These are phyloP conservation scores for Phellopilus nigrolimitatus DNA, from an alignment of 1,284 basidiomycete genomes.

Conservation along the genomic window DNA sequence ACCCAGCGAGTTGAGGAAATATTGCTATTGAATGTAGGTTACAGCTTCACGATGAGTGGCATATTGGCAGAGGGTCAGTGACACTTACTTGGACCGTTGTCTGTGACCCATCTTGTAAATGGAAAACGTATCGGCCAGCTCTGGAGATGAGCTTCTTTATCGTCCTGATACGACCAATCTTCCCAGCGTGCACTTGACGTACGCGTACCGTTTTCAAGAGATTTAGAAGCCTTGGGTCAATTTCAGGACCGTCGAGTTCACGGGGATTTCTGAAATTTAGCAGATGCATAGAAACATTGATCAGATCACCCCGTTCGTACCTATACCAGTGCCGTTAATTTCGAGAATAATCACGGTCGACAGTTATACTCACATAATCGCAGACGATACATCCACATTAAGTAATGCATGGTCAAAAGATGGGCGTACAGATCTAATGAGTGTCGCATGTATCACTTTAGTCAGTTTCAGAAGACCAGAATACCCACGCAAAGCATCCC, in stretches of 20 bases:
- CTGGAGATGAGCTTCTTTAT: constrained; percentile 30
- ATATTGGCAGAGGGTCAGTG: no score
- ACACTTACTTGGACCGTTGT: constrained; percentile 26
- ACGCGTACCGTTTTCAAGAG: constrained; percentile 14
- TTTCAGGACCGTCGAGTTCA: background rate
- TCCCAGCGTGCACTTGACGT: constrained; percentile 5
- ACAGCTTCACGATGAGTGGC: no score
- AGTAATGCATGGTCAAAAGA: constrained; percentile 12
- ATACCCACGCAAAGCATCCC: constrained; percentile 14
- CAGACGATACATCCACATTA: constrained; percentile 13
- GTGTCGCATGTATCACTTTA: no score
- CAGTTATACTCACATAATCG: constrained; percentile 10
- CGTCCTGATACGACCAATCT: constrained; percentile 19
- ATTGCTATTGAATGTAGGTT: no score
- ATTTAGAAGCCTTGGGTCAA: background rate
- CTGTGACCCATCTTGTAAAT: constrained; percentile 27
- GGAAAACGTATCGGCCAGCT: constrained; percentile 32
- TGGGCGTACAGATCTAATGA: constrained; percentile 13
- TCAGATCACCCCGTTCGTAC: constrained; percentile 8
- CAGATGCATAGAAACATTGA: background rate
- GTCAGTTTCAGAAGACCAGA: background rate
- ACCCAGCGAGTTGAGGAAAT: constrained; percentile 27
- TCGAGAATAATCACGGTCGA: no score
- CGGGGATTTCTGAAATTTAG: background rate
- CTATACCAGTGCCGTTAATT: no score